Evolutionary conservation across 805 yeast species (phyloP).

Genomic region (Zygosaccharomyces gambellarensis): DNA sequence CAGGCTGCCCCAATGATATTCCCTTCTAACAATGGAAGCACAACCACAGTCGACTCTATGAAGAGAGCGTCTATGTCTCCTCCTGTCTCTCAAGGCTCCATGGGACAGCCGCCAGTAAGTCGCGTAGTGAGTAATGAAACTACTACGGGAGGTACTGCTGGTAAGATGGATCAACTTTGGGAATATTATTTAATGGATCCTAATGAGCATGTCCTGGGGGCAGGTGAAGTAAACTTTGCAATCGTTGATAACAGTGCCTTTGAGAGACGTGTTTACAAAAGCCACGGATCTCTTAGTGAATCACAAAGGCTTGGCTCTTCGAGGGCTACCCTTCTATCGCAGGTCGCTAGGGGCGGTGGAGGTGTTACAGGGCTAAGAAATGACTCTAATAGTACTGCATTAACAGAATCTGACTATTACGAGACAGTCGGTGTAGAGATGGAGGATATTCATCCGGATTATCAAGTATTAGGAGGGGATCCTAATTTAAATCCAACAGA

Average conservation of each 20-base stretch:
- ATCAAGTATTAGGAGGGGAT: conserved; percentile 17
- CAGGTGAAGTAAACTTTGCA: conserved; percentile 49
- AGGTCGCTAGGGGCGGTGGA: conserved; percentile 45
- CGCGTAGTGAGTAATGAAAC: background rate
- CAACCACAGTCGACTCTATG: background rate
- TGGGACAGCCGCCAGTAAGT: conserved; percentile 1
- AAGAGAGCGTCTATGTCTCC: conserved; percentile 4
- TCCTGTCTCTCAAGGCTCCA: conserved; percentile 1
- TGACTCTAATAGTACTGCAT: conserved; percentile 22
- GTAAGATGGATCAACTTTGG: conserved; percentile 58
- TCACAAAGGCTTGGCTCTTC: conserved; percentile 27
- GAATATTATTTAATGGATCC: conserved; percentile 45
- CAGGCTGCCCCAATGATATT: conserved; percentile 7
- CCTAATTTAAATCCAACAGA: conserved; percentile 1
- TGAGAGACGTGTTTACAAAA: conserved; percentile 43
- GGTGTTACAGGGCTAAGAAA: conserved; percentile 39
- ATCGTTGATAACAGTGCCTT: conserved; percentile 44
- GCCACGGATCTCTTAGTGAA: conserved; percentile 53
- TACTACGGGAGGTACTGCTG: conserved; percentile 40
- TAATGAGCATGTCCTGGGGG: conserved; percentile 57
- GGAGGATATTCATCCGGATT: conserved; percentile 17
- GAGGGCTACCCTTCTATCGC: conserved; percentile 40
- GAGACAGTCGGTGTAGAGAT: conserved; percentile 20
- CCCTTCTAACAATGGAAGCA: conserved; percentile 1
- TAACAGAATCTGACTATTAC: conserved; percentile 33